These are phyloP conservation scores for Botrytis elliptica DNA, from an alignment of 2,329 filamentous ascomycete species.

Conservation along the genomic window DNA sequence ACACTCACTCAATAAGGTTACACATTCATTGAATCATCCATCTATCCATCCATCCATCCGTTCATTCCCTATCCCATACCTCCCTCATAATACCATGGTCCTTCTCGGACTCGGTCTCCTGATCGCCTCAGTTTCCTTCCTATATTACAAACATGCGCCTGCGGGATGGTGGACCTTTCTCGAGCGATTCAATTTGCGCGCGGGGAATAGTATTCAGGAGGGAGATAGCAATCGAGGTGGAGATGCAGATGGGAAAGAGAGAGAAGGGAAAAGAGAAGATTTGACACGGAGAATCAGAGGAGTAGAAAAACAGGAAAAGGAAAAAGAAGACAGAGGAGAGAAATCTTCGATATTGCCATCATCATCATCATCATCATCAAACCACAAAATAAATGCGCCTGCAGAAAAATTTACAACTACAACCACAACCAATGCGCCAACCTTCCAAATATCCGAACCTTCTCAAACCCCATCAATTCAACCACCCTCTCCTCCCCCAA, in stretches of 20 bases:
- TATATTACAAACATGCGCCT: conserved; percentile 54
- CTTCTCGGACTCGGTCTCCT: conserved; percentile 60
- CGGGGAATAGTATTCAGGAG: conserved; percentile 16
- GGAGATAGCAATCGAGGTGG: not conserved
- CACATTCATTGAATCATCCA: not conserved
- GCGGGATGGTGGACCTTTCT: conserved; percentile 47
- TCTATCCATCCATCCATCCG: not conserved
- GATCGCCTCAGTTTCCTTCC: conserved; percentile 57
- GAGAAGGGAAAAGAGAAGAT: conserved; percentile 12
- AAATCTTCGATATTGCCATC: not conserved
- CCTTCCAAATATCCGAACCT: not conserved
- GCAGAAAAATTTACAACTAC: not conserved
- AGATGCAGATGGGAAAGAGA: not conserved
- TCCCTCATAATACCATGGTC: not conserved
- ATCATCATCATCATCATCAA: not conserved
- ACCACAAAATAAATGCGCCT: not conserved
- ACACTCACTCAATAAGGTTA: not conserved
- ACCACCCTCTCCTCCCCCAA: conserved; percentile 10
- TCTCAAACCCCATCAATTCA: not conserved
- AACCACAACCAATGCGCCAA: not conserved
- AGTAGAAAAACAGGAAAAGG: not conserved
- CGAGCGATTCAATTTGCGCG: conserved; percentile 33
- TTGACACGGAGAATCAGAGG: conserved; percentile 22
- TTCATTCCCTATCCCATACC: not conserved
- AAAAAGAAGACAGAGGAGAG: not conserved